phyloP scores from a whole-genome alignment of 2,329 filamentous ascomycete species.

The Hymenoscyphus infarciens region DNA sequence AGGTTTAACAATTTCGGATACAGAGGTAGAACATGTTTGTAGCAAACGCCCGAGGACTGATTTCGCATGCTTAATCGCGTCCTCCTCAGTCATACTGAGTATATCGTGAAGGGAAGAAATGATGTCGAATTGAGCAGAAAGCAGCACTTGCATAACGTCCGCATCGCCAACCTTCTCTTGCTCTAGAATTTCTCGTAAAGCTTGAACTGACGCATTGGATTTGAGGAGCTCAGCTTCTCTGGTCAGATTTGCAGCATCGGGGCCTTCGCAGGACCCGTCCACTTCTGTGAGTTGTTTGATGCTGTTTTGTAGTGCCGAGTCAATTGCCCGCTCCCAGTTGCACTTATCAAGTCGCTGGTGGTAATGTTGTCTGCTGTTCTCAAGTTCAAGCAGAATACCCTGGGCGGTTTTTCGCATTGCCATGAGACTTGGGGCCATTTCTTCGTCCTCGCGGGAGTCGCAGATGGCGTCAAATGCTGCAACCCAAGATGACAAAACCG shows the following conservation, averaged over 20 bases:
- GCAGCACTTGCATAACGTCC: slow-evolving; percentile 73
- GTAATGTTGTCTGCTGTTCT: slow-evolving; percentile 85
- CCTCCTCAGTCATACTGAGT: slow-evolving; percentile 75
- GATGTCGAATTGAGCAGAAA: slow-evolving; percentile 90
- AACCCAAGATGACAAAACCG: slow-evolving; percentile 86
- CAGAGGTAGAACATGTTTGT: slow-evolving; percentile 68
- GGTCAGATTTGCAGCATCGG: slow-evolving; percentile 67
- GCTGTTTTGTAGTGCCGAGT: slow-evolving; percentile 83
- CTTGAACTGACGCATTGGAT: slow-evolving; percentile 75
- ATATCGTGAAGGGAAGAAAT: slow-evolving; percentile 79
- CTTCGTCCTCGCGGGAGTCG: slow-evolving; percentile 65
- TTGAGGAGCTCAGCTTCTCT: slow-evolving; percentile 86
- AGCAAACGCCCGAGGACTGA: slow-evolving; percentile 74
- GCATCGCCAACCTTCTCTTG: slow-evolving; percentile 80
- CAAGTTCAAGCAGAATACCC: slow-evolving; percentile 83
- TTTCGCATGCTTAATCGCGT: slow-evolving; percentile 78
- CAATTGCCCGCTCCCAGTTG: slow-evolving; percentile 84
- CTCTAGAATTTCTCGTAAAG: slow-evolving; percentile 72
- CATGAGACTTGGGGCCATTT: slow-evolving; percentile 64
- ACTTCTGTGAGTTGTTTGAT: slow-evolving; percentile 74
- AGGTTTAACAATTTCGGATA: slow-evolving; percentile 84
- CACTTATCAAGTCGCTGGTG: slow-evolving; percentile 77
- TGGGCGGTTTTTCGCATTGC: slow-evolving; percentile 84
- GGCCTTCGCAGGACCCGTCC: slow-evolving; percentile 58
- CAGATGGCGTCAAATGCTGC: slow-evolving; percentile 84